These are phyloP conservation scores for Epichloe brachyelytri DNA, from an alignment of 2,329 filamentous ascomycete species.

Conservation along the genomic window DNA sequence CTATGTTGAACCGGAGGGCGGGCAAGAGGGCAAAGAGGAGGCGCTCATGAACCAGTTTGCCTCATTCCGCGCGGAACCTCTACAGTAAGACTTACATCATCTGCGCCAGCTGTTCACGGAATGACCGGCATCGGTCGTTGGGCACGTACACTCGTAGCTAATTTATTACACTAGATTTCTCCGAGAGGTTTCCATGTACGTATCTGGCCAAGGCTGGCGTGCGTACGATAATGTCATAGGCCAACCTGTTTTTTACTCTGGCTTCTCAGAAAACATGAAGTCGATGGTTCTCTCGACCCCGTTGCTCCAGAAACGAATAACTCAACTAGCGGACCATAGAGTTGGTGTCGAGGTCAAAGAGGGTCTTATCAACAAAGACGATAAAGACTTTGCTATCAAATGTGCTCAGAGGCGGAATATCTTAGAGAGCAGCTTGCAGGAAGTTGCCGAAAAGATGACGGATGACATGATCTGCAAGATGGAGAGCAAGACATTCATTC, in stretches of 20 bases:
- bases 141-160: neutral
- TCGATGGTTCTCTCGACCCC: conserved; percentile 60
- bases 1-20: conserved; percentile 40
- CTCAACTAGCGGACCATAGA: conserved; percentile 61
- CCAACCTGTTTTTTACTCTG: conserved; percentile 83
- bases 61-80: conserved; percentile 61
- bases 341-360: conserved; percentile 66
- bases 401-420: conserved; percentile 43
- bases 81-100: conserved; percentile 33
- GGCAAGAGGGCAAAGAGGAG: conserved; percentile 46
- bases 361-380: conserved; percentile 47
- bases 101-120: neutral
- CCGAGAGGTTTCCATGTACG: conserved; percentile 83
- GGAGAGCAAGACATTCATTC: conserved; percentile 86
- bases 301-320: conserved; percentile 61
- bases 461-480: conserved; percentile 99
- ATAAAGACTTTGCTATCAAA: conserved; percentile 38
- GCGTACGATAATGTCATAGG: conserved; percentile 85
- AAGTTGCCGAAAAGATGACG: conserved; percentile 76
- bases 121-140: neutral
- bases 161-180: conserved; percentile 51
- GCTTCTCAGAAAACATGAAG: conserved; percentile 88
- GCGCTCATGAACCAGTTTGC: conserved; percentile 72
- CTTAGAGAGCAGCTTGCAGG: conserved; percentile 59
- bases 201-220: conserved; percentile 89